A percentile compares a stretch with the other conserved stretches of the same genome.
Conservation (phyloP, 2,329 filamentous ascomycete species). For the Trichoderma cornu-damae region DNA sequence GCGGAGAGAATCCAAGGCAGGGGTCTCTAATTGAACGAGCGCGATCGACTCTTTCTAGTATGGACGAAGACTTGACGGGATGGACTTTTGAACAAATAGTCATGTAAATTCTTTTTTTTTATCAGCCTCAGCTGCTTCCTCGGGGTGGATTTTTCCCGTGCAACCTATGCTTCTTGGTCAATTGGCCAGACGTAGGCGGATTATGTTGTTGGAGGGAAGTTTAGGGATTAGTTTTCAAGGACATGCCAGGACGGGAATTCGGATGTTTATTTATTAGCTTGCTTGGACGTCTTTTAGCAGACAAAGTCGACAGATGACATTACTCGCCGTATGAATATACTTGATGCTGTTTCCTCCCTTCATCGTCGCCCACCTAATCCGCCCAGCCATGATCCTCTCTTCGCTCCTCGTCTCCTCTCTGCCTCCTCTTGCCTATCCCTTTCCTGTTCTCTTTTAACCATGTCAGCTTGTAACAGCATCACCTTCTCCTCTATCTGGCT, state of each 20-base stretch:
- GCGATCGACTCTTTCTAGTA: background rate
- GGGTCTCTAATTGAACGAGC: constrained; percentile 25
- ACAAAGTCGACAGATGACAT: constrained; percentile 3
- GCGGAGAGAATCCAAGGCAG: constrained; percentile 31
- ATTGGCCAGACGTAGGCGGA: background rate
- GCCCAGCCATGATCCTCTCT: constrained; percentile 7
- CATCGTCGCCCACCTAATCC: background rate
- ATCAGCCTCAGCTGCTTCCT: background rate
- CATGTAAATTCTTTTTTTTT: background rate
- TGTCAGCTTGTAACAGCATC: constrained; percentile 31
- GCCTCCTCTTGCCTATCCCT: constrained; percentile 25
- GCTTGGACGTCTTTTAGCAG: background rate
- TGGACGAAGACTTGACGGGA: background rate
- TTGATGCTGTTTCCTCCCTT: background rate
- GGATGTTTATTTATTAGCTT: background rate
- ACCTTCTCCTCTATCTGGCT: constrained; percentile 35
- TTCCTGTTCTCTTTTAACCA: constrained; percentile 29
- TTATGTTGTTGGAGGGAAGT: background rate
- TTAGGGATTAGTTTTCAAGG: background rate
- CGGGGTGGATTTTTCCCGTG: background rate
- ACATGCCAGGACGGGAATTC: background rate
- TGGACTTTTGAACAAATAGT: background rate
- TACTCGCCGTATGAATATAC: background rate
- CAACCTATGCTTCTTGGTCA: background rate
- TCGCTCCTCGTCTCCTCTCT: constrained; percentile 22